A percentile compares a stretch with the other conserved stretches of the same genome.
These are phyloP conservation scores for Kurtzmaniella quercitrusa DNA, from an alignment of 1,139 yeast genomes.

Conservation along the genomic window DNA sequence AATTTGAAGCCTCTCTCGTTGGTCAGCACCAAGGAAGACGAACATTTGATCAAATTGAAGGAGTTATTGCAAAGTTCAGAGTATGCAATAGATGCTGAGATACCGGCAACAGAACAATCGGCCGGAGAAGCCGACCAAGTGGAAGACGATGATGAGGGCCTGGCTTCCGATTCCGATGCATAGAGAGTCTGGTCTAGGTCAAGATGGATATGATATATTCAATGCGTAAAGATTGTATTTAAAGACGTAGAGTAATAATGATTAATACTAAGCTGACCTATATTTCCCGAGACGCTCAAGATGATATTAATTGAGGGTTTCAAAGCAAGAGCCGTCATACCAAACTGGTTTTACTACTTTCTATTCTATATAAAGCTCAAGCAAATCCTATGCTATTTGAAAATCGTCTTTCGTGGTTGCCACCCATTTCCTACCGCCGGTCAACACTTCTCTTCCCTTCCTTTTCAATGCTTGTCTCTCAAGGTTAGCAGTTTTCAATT, in stretches of 20 bases:
- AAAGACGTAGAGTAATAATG: too few relatives aligned
- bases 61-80: constrained; percentile 79
- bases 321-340: too few relatives aligned
- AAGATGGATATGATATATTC: background rate
- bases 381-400: background rate
- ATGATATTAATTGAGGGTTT: too few relatives aligned
- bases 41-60: constrained; percentile 33
- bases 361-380: too few relatives aligned
- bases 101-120: constrained; percentile 24
- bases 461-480: constrained; percentile 21
- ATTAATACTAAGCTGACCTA: too few relatives aligned
- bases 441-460: constrained; percentile 18
- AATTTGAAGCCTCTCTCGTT: constrained; percentile 72
- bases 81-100: constrained; percentile 52
- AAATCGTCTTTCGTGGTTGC: constrained; percentile 32
- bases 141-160: constrained; percentile 24
- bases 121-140: constrained; percentile 17
- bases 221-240: constrained; percentile 3
- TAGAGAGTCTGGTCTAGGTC: constrained; percentile 3
- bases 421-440: constrained; percentile 23
- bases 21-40: constrained; percentile 46
- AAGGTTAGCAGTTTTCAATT: constrained; percentile 21
- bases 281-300: too few relatives aligned
- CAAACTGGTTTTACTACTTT: too few relatives aligned
- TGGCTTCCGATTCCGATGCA: constrained; percentile 35